Base-by-base conservation (phyloP, 202 grass and related monocot genomes). In the Schoenoplectus triqueter region DNA sequence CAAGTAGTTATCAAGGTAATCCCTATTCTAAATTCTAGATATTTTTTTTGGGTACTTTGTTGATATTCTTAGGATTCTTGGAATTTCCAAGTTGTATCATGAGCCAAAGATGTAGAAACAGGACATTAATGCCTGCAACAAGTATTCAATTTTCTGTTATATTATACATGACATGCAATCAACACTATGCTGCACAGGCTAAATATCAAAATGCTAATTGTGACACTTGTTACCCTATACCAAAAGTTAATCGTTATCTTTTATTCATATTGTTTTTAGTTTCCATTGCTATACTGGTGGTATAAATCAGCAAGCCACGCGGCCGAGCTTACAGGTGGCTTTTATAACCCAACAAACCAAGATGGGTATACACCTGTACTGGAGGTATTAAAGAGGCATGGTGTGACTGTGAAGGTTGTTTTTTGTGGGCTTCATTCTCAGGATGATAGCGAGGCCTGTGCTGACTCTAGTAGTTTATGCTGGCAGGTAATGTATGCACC, bases 291-390 rank as follows among this genome's bases (percentile, higher is more conserved):
- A 54, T 89, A 90, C 84, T 98, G 95, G 94, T 94, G 91, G 89
- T 95, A 95, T 59, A 93, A 88, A 83, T 92, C 92, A 39, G 72
- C 85, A 55, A 98, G 95, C 78, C 95, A 98, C 85, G 92, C 95
- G 48, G 88, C 92, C 75, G 92, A 98, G 83, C 92, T 98, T 84
- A 95, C 95, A 0, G 95, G 92, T 69, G 95, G 95, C 69, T 98
- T 92, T 80, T 91, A 98, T 63, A 98, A 98, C 80, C 85, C 92
- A 66, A 89, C 92, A 86, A 98, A 95, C 76, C 86, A 83, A 84
- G 91, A 98, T 84, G 95, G 95, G 49, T 98, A 98, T 48, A 83
- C 92, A 73, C 85, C 91, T 60, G 72, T 98, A 80, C 90, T 95
- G 66, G 83, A 87, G 85, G 88, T 98, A 83, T 88, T 98, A 52